phyloP scores from a whole-genome alignment of 2,329 filamentous ascomycete genomes.

The Chrysoporthe puriensis region DNA sequence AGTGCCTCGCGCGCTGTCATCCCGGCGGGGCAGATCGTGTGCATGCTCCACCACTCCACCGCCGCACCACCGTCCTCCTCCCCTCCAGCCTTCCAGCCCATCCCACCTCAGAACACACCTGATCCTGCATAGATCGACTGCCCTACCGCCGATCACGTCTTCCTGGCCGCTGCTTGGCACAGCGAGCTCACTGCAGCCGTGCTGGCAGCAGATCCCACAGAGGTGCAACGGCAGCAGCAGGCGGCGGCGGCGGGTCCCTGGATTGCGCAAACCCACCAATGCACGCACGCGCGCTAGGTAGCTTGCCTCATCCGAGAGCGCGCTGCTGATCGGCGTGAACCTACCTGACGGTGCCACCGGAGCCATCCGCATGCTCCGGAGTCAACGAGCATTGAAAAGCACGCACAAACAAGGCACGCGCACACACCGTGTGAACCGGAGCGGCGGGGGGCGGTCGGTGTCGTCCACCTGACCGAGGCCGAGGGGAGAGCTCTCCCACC shows the following conservation, averaged over 20 bases:
- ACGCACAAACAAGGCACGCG: neutral
- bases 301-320: neutral
- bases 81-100: neutral
- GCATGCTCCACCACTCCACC: neutral
- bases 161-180: neutral
- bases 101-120: neutral
- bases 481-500: neutral
- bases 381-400: neutral
- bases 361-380: neutral
- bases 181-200: no score
- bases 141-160: neutral
- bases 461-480: neutral
- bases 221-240: neutral
- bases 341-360: neutral
- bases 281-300: neutral
- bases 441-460: neutral
- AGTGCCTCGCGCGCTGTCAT: no score
- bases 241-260: neutral
- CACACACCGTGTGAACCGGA: neutral
- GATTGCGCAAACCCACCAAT: neutral
- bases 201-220: neutral
- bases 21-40: neutral
- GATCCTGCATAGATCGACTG: conserved; percentile 2
- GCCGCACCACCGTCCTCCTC: neutral
- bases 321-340: neutral